phyloP scores from a whole-genome alignment of 345 rosid genomes.

The Eucalyptus curtisii region DNA sequence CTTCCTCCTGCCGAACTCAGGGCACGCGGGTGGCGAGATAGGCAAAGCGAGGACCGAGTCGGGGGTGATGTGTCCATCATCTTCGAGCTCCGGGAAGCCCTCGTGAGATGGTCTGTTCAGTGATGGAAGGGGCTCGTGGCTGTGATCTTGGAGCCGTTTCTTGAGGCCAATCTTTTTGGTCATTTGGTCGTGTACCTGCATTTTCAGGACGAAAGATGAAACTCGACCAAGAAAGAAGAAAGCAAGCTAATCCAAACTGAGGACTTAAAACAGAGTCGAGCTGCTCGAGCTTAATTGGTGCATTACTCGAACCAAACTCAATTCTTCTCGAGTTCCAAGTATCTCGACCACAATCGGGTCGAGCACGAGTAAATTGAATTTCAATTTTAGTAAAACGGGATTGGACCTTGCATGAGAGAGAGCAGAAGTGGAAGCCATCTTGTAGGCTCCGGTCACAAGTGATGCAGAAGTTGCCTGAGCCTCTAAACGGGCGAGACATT shows the following conservation, averaged over 20 bases:
- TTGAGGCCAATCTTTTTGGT: not conserved
- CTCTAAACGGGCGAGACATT: slow-evolving; percentile 45
- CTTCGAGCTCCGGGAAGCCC: not conserved
- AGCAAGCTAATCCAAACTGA: not conserved
- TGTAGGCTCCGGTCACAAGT: slow-evolving; percentile 70
- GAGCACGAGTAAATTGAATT: not conserved
- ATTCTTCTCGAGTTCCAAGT: not conserved
- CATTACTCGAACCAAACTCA: not conserved
- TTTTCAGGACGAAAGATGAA: not conserved
- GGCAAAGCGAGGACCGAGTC: not conserved
- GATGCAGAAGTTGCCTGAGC: slow-evolving; percentile 53
- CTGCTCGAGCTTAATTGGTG: not conserved
- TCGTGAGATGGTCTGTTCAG: not conserved
- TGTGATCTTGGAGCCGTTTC: not conserved
- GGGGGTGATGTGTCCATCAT: not conserved
- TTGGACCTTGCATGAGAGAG: slow-evolving; percentile 81
- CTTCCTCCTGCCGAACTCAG: not conserved
- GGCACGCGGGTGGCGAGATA: not conserved
- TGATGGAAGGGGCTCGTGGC: not conserved
- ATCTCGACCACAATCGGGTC: not conserved
- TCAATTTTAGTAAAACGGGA: not conserved
- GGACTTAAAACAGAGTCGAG: not conserved
- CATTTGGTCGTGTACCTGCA: slow-evolving; percentile 1
- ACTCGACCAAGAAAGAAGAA: not conserved
- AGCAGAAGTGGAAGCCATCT: slow-evolving; percentile 63